These are phyloP conservation scores for Scalesia atractyloides DNA, from an alignment of 129 eudicot species.

Conservation along the genomic window DNA sequence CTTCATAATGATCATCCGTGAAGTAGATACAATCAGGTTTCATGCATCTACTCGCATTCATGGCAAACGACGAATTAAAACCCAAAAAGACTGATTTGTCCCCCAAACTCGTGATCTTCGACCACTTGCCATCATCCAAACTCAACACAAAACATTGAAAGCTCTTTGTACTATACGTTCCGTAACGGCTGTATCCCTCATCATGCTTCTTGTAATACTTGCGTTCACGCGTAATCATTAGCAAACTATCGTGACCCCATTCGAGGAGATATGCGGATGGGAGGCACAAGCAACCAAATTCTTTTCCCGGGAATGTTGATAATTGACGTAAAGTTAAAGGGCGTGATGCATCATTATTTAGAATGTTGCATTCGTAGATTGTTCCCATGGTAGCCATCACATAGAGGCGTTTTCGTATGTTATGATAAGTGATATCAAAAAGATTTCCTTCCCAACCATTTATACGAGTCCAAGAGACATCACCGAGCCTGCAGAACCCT, in stretches of 20 bases:
- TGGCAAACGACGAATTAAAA: conserved; percentile 28
- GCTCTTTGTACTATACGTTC: conserved; percentile 24
- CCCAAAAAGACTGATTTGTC: conserved; percentile 28
- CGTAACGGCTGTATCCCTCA: conserved; percentile 15
- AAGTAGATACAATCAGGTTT: conserved; percentile 30
- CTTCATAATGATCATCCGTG: conserved; percentile 37
- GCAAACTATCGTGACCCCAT: conserved; percentile 29
- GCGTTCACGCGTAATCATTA: conserved; percentile 35
- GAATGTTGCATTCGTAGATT: conserved; percentile 27
- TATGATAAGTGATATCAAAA: conserved; percentile 24
- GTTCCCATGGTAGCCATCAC: conserved; percentile 21
- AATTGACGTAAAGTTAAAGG: background rate
- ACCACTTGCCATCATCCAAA: conserved; percentile 35
- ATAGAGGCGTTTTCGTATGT: conserved; percentile 23
- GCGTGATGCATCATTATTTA: background rate
- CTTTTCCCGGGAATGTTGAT: conserved; percentile 17
- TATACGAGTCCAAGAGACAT: conserved; percentile 26
- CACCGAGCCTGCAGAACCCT: conserved; percentile 27
- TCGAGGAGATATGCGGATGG: conserved; percentile 28
- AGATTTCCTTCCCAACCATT: conserved; percentile 24
- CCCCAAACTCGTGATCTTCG: conserved; percentile 20
- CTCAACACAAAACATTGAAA: conserved; percentile 23
- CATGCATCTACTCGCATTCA: conserved; percentile 23
- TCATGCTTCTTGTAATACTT: conserved; percentile 9
- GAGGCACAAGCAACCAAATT: conserved; percentile 5